Conservation (phyloP, 2,329 filamentous ascomycete genomes). For the Aureobasidium leucospermi region DNA sequence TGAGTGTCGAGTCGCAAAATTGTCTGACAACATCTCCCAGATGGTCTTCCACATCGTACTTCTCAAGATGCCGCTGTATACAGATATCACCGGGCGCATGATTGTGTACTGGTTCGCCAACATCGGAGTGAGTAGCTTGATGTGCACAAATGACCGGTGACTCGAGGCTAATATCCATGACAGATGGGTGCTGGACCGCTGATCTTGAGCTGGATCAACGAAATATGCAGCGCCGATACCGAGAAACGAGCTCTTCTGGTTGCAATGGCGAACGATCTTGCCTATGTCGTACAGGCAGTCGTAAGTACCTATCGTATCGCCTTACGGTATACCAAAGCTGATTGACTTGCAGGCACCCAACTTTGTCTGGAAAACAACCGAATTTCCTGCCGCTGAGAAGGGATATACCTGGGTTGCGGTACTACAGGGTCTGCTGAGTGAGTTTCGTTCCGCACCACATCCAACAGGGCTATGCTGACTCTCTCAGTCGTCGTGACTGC, state of each 20-base stretch:
- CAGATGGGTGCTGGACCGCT: slow-evolving; percentile 4
- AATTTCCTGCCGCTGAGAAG: background rate
- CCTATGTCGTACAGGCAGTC: slow-evolving; percentile 8
- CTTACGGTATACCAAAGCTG: too few relatives aligned
- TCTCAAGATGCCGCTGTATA: slow-evolving; percentile 6
- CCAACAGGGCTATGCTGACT: background rate
- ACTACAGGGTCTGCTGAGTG: slow-evolving; percentile 7
- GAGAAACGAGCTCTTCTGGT: slow-evolving; percentile 6
- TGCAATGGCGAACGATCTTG: slow-evolving; percentile 8
- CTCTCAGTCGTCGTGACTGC: background rate
- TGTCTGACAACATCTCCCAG: background rate
- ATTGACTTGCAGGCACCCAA: slow-evolving; percentile 1
- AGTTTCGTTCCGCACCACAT: background rate
- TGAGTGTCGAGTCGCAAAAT: background rate
- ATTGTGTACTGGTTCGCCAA: slow-evolving; percentile 8
- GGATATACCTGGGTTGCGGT: slow-evolving; percentile 2
- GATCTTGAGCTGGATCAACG: slow-evolving; percentile 9
- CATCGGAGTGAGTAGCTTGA: background rate
- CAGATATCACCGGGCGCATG: background rate
- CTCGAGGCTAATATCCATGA: background rate
- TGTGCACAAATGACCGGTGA: background rate
- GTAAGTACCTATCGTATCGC: background rate
- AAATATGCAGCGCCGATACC: slow-evolving; percentile 1
- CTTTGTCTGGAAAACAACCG: slow-evolving; percentile 11
- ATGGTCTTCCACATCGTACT: slow-evolving; percentile 4